Evolutionary conservation across 805 yeast genomes (phyloP).

Genomic region (Martiniozyma abietophila): DNA sequence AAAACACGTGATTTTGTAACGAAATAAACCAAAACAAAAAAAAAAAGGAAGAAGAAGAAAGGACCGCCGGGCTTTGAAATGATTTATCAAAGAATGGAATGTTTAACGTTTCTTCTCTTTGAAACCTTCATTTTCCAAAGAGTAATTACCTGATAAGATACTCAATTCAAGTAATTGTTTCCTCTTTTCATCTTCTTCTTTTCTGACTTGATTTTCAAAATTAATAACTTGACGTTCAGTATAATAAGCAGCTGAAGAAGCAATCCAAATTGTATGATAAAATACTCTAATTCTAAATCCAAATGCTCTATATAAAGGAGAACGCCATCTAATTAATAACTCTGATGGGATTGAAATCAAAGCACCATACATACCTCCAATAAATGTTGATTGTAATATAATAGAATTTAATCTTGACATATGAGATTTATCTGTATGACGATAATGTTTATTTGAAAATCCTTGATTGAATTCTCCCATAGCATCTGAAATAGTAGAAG

Average conservation of each 20-base stretch:
- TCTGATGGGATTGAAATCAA: conserved; percentile 30
- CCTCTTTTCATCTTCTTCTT: conserved; percentile 25
- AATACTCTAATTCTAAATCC: conserved; percentile 29
- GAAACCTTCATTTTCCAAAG: conserved; percentile 24
- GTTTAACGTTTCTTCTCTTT: no score
- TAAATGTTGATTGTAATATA: conserved; percentile 24
- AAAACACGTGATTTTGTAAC: no score
- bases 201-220: conserved; percentile 24
- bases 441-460: conserved; percentile 12
- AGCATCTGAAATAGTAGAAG: no score
- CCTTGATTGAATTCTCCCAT: conserved; percentile 12
- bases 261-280: conserved; percentile 30
- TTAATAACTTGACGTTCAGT: conserved; percentile 28
- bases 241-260: conserved; percentile 28
- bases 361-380: conserved; percentile 31
- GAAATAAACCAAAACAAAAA: no score
- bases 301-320: conserved; percentile 29
- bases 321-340: conserved; percentile 27
- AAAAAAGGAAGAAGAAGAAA: no score
- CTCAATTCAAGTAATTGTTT: conserved; percentile 27
- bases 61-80: no score
- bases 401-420: conserved; percentile 20
- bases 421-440: conserved; percentile 16
- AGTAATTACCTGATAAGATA: conserved; percentile 25
- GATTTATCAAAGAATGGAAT: no score